phyloP scores from a whole-genome alignment of 106 monocot genomes.

The Dioscorea zingiberensis region DNA sequence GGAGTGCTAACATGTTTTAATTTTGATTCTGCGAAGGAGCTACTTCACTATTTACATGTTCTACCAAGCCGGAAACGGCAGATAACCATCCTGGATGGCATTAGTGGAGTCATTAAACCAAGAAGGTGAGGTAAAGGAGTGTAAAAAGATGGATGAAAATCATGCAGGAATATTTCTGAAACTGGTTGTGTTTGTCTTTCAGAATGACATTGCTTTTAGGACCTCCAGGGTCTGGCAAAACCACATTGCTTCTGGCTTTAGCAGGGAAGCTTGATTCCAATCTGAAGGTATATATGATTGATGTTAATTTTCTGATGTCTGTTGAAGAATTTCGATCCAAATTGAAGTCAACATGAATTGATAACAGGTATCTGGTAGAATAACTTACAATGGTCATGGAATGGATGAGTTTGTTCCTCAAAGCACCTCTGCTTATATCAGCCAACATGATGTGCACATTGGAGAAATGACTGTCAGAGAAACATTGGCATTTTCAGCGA shows the following conservation, averaged over 20 bases:
- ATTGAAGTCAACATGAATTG: not conserved
- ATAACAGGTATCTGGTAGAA: slow-evolving; percentile 42
- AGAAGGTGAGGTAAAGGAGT: slow-evolving; percentile 22
- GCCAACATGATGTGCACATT: slow-evolving; percentile 73
- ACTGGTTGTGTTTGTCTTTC: not conserved
- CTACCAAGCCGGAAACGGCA: slow-evolving; percentile 43
- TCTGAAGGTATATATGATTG: slow-evolving; percentile 26
- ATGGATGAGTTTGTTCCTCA: slow-evolving; percentile 72
- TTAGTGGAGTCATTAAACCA: slow-evolving; percentile 65
- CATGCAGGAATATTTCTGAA: not conserved
- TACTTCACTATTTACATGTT: slow-evolving; percentile 27
- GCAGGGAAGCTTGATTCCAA: slow-evolving; percentile 51
- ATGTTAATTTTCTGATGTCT: not conserved
- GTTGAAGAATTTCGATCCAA: too few relatives aligned
- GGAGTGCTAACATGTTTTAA: too few relatives aligned
- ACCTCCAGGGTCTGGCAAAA: slow-evolving; percentile 70
- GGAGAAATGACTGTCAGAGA: slow-evolving; percentile 83
- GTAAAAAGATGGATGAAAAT: not conserved
- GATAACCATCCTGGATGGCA: slow-evolving; percentile 35
- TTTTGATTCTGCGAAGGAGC: slow-evolving; percentile 17
- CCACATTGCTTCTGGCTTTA: slow-evolving; percentile 52
- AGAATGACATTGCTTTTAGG: slow-evolving; percentile 78
- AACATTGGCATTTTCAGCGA: slow-evolving; percentile 67
- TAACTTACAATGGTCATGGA: slow-evolving; percentile 71
- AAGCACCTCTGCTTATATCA: slow-evolving; percentile 74